phyloP scores from a whole-genome alignment of 1,284 basidiomycete species.

The Gomphus sp. region DNA sequence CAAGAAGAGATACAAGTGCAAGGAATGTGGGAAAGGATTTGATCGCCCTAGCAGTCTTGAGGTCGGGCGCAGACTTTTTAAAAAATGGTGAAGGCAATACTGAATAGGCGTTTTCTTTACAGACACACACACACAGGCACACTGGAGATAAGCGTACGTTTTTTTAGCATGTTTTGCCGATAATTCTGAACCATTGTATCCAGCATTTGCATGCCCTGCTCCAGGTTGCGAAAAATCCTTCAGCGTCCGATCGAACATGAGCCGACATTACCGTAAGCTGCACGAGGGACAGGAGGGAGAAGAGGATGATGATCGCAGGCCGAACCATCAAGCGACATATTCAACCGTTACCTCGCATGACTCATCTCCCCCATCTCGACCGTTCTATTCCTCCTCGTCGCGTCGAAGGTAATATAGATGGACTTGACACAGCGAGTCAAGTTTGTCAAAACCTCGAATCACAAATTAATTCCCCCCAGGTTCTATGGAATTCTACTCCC shows the following conservation, averaged over 20 bases:
- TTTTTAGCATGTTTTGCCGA: neutral
- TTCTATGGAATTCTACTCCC: neutral
- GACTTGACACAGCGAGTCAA: neutral
- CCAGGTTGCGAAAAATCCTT: slow-evolving; percentile 3
- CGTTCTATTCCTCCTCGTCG: slow-evolving; percentile 2
- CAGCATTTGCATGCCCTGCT: slow-evolving; percentile 3
- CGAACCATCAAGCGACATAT: neutral
- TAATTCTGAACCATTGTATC: neutral
- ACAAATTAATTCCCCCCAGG: neutral
- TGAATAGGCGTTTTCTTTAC: neutral
- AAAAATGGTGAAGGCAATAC: neutral
- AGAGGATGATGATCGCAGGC: neutral
- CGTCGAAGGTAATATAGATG: neutral
- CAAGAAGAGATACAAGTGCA: slow-evolving; percentile 2
- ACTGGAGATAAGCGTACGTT: slow-evolving; percentile 1
- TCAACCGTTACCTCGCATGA: neutral
- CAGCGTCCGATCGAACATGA: slow-evolving; percentile 7
- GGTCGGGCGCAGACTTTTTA: neutral
- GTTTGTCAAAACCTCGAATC: neutral
- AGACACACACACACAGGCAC: neutral
- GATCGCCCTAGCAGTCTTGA: slow-evolving; percentile 7
- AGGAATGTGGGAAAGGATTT: slow-evolving; percentile 5
- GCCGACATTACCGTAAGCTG: neutral
- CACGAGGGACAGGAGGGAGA: neutral
- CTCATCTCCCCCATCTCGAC: neutral